phyloP scores from a whole-genome alignment of 176 grass and related monocot species.

The Pontederia crassipes region DNA sequence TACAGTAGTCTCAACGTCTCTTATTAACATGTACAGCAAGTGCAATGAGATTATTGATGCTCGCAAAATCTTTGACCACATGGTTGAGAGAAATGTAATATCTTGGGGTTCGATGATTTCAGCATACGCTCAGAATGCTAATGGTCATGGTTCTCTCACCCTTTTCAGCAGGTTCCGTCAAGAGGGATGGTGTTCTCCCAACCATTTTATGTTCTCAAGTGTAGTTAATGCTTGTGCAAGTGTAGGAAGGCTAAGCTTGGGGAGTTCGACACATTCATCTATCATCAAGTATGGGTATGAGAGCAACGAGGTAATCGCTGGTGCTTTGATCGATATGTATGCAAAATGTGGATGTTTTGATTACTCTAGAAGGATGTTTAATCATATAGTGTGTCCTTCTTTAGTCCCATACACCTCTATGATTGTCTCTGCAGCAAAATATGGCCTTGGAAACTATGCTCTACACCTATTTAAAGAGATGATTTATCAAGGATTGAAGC shows the following conservation, averaged over 20 bases:
- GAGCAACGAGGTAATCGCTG: slow-evolving; percentile 32
- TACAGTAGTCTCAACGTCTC: slow-evolving; percentile 35
- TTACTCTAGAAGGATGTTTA: slow-evolving; percentile 44
- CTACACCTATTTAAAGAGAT: slow-evolving; percentile 51
- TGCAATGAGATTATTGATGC: slow-evolving; percentile 29
- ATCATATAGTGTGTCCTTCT: slow-evolving; percentile 41
- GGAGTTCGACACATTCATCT: slow-evolving; percentile 41
- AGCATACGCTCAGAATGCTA: slow-evolving; percentile 51
- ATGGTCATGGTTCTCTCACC: slow-evolving; percentile 36
- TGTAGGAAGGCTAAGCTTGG: slow-evolving; percentile 33
- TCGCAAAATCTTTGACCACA: slow-evolving; percentile 45
- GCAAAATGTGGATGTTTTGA: slow-evolving; percentile 54
- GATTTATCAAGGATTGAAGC: slow-evolving; percentile 28
- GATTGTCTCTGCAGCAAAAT: slow-evolving; percentile 57
- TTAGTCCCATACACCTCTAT: slow-evolving; percentile 63
- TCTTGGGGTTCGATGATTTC: slow-evolving; percentile 70
- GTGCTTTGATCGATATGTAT: slow-evolving; percentile 65
- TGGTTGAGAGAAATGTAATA: slow-evolving; percentile 39
- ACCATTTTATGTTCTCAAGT: slow-evolving; percentile 72
- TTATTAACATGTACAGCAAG: slow-evolving; percentile 77
- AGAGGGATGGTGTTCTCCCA: slow-evolving; percentile 17
- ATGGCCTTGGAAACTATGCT: slow-evolving; percentile 23
- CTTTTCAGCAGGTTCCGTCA: slow-evolving; percentile 38
- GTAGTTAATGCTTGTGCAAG: slow-evolving; percentile 45
- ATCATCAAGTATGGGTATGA: slow-evolving; percentile 34